Evolutionary conservation across 305 asterid species (phyloP).

Genomic region (Galium porrigens): DNA sequence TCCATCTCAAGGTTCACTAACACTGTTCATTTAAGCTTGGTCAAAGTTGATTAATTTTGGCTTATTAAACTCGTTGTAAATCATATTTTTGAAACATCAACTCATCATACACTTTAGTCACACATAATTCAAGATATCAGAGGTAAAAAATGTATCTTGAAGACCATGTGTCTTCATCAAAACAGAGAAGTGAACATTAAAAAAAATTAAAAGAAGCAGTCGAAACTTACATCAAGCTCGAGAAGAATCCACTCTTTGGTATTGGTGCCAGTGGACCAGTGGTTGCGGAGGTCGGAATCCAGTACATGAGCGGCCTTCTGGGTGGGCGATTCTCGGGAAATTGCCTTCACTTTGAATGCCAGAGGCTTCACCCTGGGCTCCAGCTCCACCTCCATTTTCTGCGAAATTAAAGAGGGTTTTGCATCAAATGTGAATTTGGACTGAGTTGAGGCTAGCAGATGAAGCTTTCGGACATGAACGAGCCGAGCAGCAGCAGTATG

Average conservation of each 20-base stretch:
- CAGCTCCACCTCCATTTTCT: conserved; percentile 61
- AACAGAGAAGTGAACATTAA: neutral
- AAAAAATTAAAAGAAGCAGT: too few relatives aligned
- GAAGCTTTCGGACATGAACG: neutral
- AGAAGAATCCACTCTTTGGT: conserved; percentile 95
- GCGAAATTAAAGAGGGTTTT: neutral
- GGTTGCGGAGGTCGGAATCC: conserved; percentile 83
- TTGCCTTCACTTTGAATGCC: conserved; percentile 72
- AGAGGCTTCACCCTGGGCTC: conserved; percentile 78
- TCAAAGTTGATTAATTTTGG: neutral
- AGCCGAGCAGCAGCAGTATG: neutral
- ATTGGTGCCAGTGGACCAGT: conserved; percentile 91
- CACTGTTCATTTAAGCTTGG: neutral
- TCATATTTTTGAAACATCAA: neutral
- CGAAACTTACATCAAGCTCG: conserved; percentile 58
- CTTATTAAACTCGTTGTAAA: too few relatives aligned
- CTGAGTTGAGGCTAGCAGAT: neutral
- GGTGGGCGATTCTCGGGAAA: conserved; percentile 79
- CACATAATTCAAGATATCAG: neutral
- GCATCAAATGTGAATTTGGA: conserved; percentile 1
- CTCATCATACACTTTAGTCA: neutral
- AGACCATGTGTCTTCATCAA: neutral
- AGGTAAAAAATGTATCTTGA: neutral
- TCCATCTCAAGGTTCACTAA: neutral
- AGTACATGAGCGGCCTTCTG: conserved; percentile 76